These are phyloP conservation scores for Podochytrium sp. DNA, from an alignment of 192 early-diverging fungal genomes.

Conservation along the genomic window DNA sequence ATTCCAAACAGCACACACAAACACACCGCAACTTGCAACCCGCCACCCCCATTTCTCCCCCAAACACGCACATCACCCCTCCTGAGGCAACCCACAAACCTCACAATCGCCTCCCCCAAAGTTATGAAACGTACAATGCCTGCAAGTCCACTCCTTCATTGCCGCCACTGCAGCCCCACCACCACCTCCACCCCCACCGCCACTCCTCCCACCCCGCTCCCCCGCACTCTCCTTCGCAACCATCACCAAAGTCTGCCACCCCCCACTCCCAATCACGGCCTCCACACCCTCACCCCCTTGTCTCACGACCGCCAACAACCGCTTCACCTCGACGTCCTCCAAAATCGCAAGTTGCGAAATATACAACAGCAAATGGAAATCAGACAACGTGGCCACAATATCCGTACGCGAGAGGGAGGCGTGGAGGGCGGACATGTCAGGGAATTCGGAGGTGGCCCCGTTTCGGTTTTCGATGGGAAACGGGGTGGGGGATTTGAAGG, in stretches of 20 bases:
- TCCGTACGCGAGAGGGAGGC: conserved; percentile 52
- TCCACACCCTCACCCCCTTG: conserved; percentile 38
- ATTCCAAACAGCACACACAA: too few species aligned
- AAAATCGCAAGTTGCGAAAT: conserved; percentile 71
- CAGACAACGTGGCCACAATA: conserved; percentile 62
- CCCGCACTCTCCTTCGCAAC: conserved; percentile 49
- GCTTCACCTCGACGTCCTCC: conserved; percentile 44
- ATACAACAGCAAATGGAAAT: conserved; percentile 87
- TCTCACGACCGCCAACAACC: conserved; percentile 21
- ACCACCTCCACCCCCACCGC: conserved; percentile 9
- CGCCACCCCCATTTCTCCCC: too few species aligned
- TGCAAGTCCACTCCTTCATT: conserved; percentile 57
- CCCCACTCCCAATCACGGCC: conserved; percentile 57
- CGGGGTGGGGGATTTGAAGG: conserved; percentile 62
- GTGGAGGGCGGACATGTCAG: conserved; percentile 62
- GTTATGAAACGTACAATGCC: conserved; percentile 85
- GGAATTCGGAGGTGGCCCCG: conserved; percentile 46
- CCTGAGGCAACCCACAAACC: conserved; percentile 78
- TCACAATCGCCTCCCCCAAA: conserved; percentile 63
- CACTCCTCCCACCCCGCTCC: background rate
- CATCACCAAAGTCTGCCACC: conserved; percentile 76
- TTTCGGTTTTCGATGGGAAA: conserved; percentile 85
- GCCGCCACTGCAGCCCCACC: conserved; percentile 35
- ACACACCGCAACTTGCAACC: too few species aligned
- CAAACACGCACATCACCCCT: too few species aligned